These are phyloP conservation scores for Salix arbutifolia DNA, from an alignment of 345 rosid genomes.

Conservation along the genomic window DNA sequence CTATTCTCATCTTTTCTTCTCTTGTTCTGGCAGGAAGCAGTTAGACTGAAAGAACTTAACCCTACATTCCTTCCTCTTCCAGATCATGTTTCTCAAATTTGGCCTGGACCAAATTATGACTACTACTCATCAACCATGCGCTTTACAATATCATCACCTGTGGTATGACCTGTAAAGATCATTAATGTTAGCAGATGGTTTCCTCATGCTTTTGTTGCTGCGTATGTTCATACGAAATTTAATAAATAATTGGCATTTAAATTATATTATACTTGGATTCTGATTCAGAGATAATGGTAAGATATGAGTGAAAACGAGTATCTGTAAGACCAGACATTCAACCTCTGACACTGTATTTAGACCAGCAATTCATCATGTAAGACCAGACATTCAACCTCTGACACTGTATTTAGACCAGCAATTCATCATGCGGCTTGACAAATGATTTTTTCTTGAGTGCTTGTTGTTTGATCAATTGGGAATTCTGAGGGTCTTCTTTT, in stretches of 20 bases:
- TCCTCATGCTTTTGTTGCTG: not conserved
- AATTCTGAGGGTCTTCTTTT: no score
- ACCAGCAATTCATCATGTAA: not conserved
- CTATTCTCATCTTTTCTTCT: constrained; percentile 10
- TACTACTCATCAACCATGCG: constrained; percentile 71
- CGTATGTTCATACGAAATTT: not conserved
- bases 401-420: no score
- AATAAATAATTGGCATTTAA: not conserved
- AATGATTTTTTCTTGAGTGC: no score
- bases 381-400: not conserved
- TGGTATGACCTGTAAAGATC: constrained; percentile 44
- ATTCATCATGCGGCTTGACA: no score
- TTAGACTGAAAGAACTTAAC: constrained; percentile 55
- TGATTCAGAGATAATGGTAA: constrained; percentile 6
- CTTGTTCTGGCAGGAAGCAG: constrained; percentile 40
- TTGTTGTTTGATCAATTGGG: no score
- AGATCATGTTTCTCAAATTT: constrained; percentile 60
- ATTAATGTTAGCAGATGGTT: not conserved
- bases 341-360: not conserved
- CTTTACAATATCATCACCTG: constrained; percentile 82
- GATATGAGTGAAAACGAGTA: not conserved
- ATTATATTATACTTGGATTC: not conserved
- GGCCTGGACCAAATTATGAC: constrained; percentile 86
- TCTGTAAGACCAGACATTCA: not conserved
- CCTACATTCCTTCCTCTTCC: constrained; percentile 86